Base-by-base conservation (phyloP, 306 rosid genomes). In the Medicago truncatula region DNA sequence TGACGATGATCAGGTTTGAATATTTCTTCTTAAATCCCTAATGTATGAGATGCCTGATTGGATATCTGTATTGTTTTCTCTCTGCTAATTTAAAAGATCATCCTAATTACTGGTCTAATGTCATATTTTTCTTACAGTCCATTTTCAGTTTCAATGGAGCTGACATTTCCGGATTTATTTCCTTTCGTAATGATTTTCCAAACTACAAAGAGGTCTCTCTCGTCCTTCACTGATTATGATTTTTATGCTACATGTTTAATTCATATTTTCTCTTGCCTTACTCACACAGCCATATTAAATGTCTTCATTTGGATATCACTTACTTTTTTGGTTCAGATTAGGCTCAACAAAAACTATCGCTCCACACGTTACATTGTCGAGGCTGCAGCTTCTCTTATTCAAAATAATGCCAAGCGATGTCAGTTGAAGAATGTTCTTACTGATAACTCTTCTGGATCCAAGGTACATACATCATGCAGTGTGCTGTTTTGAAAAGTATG, bases 101-200 rank as follows among this genome's bases (percentile, higher is more conserved):
- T 41, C 25, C 23, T 59, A 75, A 36, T 61, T 31, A 50, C 71
- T 88, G 49, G 59, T 73, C 67, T 47, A 59, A 25, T 78, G 34
- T 15, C 75, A 71, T 68, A 31, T 79, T 86, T 70, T 62, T 69
- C 44, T 71, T 75, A 71, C 85, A 95, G 98, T 95, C 98, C 81
- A 95, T 95, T 85, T 95, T 92, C 89, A 87, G 98, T 84, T 95
- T 95, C 88, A 95, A 95, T 9, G 98, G 98, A 78, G 98, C 98
- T 41, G 96, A 95, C 61, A 67, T 82, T 84, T 89, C 97, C 73
- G 98, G 98, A 80, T 92, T 95, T 84, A 82, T 81, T 73, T 95
- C 96, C 44, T 95, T 92, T 54, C 90, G 91, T 78, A 87, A 71
- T 44, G 97, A 95, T 86, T 95, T 90, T 80, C 86, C 97, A 70